phyloP scores from a whole-genome alignment of 2,329 filamentous ascomycete species.

The Hymenoscyphus occultus region DNA sequence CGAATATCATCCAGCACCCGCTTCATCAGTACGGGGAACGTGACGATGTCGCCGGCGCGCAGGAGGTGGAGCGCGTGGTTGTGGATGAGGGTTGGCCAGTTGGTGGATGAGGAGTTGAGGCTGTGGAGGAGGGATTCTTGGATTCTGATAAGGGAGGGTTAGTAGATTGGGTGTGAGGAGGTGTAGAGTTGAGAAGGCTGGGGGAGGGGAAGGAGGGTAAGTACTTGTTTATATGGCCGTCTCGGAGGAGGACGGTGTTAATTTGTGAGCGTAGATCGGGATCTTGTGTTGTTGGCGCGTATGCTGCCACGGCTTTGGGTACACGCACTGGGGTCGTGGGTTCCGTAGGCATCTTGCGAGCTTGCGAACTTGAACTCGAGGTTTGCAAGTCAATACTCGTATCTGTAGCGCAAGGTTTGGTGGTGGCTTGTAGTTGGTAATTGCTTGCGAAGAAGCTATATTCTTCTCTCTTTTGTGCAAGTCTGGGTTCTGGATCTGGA shows the following conservation, averaged over 20 bases:
- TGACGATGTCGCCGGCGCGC: conserved; percentile 56
- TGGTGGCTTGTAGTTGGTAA: neutral
- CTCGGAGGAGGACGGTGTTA: conserved; percentile 55
- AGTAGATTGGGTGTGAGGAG: conserved; percentile 10
- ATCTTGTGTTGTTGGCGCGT: conserved; percentile 59
- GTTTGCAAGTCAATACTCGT: too few relatives aligned
- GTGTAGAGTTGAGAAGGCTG: conserved; percentile 10
- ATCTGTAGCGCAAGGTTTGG: neutral
- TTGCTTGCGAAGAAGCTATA: neutral
- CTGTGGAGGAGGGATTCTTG: conserved; percentile 62
- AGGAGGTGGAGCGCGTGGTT: conserved; percentile 58
- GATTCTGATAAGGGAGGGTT: conserved; percentile 45
- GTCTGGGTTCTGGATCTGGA: neutral
- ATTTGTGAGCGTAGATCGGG: conserved; percentile 61
- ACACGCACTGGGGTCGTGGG: conserved; percentile 56
- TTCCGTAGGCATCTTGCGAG: conserved; percentile 27
- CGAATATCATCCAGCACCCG: conserved; percentile 60
- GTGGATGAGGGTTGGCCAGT: conserved; percentile 62
- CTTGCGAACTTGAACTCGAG: neutral
- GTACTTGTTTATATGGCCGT: conserved; percentile 59
- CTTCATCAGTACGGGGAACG: conserved; percentile 58
- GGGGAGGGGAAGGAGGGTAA: conserved; percentile 20
- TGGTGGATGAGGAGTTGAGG: conserved; percentile 55
- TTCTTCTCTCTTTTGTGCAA: neutral
- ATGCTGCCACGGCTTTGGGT: conserved; percentile 51